Evolutionary conservation across 352 stramenopile genomes (phyloP), one percentile per base, ranked within the genome.

Genomic region (Phytopythium cucurbitacearum): DNA sequence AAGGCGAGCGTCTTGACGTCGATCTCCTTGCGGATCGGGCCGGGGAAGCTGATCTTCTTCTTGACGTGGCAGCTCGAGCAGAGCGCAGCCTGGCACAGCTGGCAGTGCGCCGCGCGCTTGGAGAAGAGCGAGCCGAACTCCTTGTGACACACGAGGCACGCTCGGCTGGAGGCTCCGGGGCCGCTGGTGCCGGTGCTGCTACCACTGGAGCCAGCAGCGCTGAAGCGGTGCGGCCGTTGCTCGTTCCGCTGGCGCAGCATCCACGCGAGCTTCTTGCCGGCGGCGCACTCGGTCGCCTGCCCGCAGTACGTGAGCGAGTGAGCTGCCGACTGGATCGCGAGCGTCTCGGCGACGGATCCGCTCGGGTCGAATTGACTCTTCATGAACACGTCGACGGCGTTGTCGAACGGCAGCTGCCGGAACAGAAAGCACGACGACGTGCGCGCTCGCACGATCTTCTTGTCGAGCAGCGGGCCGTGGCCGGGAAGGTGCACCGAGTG

Each of bases 241-340:
- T 41, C 15, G 16, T 45, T 54, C 51, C 61, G 61, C 46, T 79
- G 61, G 4, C 65, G 58, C 9, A 78, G 44, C 42, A 85, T 37
- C 62, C 69, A 72, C 50, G 66, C 49, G 44, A 85, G 59, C 53
- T 85, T 85, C 60, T 85, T 85, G 59, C 71, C 80, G 33, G 73
- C 60, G 32, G 73, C 69, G 40, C 69, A 78, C 10, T 67, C 39
- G 13, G 58, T 48, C 9, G 57, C 60, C 15, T 65, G 73, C 10
- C 65, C 66, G 48, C 65, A 74, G 28, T 65, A 67, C 10, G 63
- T 74, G n/a, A 78, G 59, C 28, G 62, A 71, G 40, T 63, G 65
- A 0, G 59, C 62, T 32, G 65, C 65, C n/a, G 62, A 72, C 9
- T 65, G 47, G 6, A 73, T 41, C 15, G 70, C 66, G 9, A 74